Percentiles rank a stretch among this genome's conserved stretches.
Conservation (phyloP, 305 asterid genomes). For the Fraxinus paxiana region DNA sequence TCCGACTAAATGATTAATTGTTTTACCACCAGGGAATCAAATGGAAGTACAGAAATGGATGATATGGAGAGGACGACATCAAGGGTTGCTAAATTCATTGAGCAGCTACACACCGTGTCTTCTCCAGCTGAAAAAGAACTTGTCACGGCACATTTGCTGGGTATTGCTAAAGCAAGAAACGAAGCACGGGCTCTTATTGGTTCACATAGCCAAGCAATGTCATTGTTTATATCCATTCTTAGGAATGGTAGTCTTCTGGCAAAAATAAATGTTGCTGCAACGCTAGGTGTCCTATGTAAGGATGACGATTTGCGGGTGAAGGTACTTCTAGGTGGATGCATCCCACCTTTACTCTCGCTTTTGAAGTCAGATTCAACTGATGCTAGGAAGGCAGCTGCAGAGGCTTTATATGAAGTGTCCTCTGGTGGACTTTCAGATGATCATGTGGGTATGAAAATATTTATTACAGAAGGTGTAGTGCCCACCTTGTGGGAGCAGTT, state of each 20-base stretch:
- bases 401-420: conserved; percentile 67
- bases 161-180: conserved; percentile 72
- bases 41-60: conserved; percentile 63
- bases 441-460: conserved; percentile 75
- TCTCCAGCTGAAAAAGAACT: conserved; percentile 77
- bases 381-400: conserved; percentile 85
- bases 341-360: conserved; percentile 80
- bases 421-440: conserved; percentile 71
- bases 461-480: conserved; percentile 80
- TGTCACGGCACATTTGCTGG: conserved; percentile 72
- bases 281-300: conserved; percentile 61
- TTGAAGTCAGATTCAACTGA: conserved; percentile 64
- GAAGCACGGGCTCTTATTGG: conserved; percentile 73
- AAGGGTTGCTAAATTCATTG: conserved; percentile 68
- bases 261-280: conserved; percentile 64
- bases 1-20: conserved; percentile 11
- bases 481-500: conserved; percentile 79
- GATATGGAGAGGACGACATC: conserved; percentile 58
- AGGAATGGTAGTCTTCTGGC: conserved; percentile 67
- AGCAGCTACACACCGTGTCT: conserved; percentile 71
- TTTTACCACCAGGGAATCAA: conserved; percentile 52
- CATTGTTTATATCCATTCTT: conserved; percentile 72
- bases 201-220: conserved; percentile 87
- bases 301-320: conserved; percentile 75
- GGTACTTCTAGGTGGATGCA: conserved; percentile 86